Percentiles rank a stretch among this genome's conserved stretches.
These are phyloP conservation scores for Venturia pyrina DNA, from an alignment of 2,329 filamentous ascomycete genomes.

Conservation along the genomic window DNA sequence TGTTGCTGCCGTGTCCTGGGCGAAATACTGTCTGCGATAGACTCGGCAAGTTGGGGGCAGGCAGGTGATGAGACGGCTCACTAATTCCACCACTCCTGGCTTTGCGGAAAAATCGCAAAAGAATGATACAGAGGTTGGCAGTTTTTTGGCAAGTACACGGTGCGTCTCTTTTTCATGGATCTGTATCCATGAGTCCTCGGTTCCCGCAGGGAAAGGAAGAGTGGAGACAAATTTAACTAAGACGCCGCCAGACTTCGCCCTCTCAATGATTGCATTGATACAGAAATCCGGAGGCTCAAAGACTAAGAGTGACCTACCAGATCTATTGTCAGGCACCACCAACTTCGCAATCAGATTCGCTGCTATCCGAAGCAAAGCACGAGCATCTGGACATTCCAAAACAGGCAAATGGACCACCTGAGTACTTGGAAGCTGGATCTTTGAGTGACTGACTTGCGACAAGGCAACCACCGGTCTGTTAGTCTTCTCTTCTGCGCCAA, in stretches of 20 bases:
- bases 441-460: background rate
- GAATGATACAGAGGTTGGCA: background rate
- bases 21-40: constrained; percentile 2
- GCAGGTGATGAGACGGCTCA: background rate
- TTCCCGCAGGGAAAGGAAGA: background rate
- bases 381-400: background rate
- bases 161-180: background rate
- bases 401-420: background rate
- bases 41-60: background rate
- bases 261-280: background rate
- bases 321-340: background rate
- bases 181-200: background rate
- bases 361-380: background rate
- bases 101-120: background rate
- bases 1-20: background rate
- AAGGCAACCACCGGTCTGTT: background rate
- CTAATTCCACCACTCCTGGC: background rate
- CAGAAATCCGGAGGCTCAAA: background rate
- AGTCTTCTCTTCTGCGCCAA: background rate
- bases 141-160: background rate
- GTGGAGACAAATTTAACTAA: background rate
- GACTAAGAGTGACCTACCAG: background rate
- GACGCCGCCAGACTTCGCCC: background rate
- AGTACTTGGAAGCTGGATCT: background rate
- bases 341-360: background rate